Evolutionary conservation across 1,139 yeast genomes (phyloP).

Genomic region (Taphrina pruni): DNA sequence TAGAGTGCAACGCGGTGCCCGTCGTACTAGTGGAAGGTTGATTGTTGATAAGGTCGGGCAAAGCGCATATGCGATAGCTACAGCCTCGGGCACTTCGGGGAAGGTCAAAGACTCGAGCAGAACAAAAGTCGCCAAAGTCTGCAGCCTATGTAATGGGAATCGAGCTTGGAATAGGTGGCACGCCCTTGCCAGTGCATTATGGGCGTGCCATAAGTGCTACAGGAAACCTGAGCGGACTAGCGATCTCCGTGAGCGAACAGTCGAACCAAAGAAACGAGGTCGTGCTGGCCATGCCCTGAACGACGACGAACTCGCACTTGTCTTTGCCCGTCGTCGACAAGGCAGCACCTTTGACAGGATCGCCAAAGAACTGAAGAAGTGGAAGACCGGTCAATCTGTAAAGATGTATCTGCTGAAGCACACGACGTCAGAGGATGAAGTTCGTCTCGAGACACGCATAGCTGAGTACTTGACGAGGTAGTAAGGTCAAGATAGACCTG

Average conservation of each 20-base stretch:
- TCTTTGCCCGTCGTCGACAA: slow-evolving; percentile 17
- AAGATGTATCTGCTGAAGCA: slow-evolving; percentile 16
- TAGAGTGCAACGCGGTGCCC: background rate
- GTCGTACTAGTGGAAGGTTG: slow-evolving; percentile 13
- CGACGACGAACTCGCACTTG: slow-evolving; percentile 1
- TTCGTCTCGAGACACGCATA: background rate
- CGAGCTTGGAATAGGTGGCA: slow-evolving; percentile 24
- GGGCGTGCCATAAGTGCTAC: slow-evolving; percentile 29
- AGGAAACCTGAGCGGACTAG: background rate
- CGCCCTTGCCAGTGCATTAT: background rate
- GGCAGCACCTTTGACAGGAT: slow-evolving; percentile 17
- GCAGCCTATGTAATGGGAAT: slow-evolving; percentile 4
- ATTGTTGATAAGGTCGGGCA: background rate
- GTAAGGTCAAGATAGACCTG: background rate
- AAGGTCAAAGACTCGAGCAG: background rate
- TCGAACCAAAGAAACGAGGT: slow-evolving; percentile 1
- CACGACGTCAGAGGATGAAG: slow-evolving; percentile 1
- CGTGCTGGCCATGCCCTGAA: slow-evolving; percentile 10
- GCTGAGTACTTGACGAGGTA: background rate
- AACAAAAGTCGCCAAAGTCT: background rate
- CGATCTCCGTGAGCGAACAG: background rate
- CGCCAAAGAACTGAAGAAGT: slow-evolving; percentile 16
- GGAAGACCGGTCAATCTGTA: slow-evolving; percentile 32
- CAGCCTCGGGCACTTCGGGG: background rate
- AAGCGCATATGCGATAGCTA: background rate